phyloP scores from a whole-genome alignment of 1,284 basidiomycete genomes.

The Bondarzewia mesenterica region DNA sequence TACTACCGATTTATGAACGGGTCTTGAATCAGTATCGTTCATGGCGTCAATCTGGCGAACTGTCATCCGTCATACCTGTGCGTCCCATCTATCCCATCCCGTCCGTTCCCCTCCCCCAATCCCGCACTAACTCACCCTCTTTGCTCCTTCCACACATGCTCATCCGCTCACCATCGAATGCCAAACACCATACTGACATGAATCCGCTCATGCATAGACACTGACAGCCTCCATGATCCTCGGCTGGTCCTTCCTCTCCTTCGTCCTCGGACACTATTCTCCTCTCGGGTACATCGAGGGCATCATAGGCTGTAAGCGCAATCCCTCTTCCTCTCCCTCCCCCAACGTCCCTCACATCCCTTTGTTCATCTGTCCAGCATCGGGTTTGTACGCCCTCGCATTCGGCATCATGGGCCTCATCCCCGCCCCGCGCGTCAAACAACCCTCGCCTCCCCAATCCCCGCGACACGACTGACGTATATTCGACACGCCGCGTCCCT shows the following conservation, averaged over 20 bases:
- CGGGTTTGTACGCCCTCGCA: constrained; percentile 55
- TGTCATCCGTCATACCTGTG: constrained; percentile 21
- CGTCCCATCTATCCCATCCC: neutral
- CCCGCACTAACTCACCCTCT: too few relatives aligned
- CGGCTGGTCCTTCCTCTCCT: constrained; percentile 57
- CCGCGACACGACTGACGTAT: neutral
- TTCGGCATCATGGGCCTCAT: constrained; percentile 67
- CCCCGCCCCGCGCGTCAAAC: constrained; percentile 44
- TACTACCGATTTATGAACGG: neutral
- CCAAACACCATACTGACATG: too few relatives aligned
- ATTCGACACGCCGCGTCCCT: neutral
- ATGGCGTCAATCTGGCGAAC: constrained; percentile 40
- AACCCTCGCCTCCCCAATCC: neutral
- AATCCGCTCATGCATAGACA: constrained; percentile 23
- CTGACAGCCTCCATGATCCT: constrained; percentile 60
- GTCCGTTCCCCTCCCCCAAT: neutral
- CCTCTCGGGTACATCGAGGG: constrained; percentile 55
- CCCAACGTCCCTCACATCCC: neutral
- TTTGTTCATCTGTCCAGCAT: constrained; percentile 33
- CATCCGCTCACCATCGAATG: too few relatives aligned
- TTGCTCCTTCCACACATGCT: constrained; percentile 6
- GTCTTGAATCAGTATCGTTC: constrained; percentile 42
- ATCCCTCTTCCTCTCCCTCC: neutral
- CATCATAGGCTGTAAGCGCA: constrained; percentile 52
- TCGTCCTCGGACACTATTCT: constrained; percentile 58